phyloP scores from a whole-genome alignment of 2,329 filamentous ascomycete genomes.

The Hymenoscyphus infarciens region DNA sequence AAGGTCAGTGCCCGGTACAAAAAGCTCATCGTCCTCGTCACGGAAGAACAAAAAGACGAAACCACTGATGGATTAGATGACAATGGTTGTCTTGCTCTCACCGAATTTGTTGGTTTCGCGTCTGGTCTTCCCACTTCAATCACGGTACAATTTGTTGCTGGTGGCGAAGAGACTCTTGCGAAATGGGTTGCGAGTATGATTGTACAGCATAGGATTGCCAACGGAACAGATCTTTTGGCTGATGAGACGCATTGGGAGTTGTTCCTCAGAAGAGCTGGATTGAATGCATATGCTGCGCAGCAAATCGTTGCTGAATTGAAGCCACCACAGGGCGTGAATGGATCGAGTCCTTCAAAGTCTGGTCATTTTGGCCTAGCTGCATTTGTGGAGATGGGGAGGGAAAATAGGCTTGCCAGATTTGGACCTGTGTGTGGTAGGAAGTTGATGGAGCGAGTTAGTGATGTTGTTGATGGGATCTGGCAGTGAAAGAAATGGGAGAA shows the following conservation, averaged over 20 bases:
- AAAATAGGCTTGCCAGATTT: constrained; percentile 49
- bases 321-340: constrained; percentile 29
- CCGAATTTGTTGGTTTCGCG: constrained; percentile 33
- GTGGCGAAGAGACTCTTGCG: constrained; percentile 47
- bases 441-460: constrained; percentile 50
- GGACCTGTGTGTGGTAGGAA: constrained; percentile 48
- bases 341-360: constrained; percentile 17
- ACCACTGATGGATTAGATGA: constrained; percentile 32
- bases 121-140: constrained; percentile 39
- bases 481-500: constrained; percentile 11
- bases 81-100: constrained; percentile 27
- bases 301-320: constrained; percentile 51
- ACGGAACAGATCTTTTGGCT: constrained; percentile 39
- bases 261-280: constrained; percentile 60
- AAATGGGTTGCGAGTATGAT: constrained; percentile 54
- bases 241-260: constrained; percentile 66
- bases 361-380: constrained; percentile 44
- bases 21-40: constrained; percentile 63
- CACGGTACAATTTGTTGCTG: constrained; percentile 46
- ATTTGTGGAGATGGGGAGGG: constrained; percentile 54
- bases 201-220: constrained; percentile 36
- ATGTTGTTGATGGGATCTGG: constrained; percentile 45
- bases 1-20: constrained; percentile 60
- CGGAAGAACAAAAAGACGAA: constrained; percentile 48
- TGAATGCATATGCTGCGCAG: constrained; percentile 72